Percentiles rank a stretch among this genome's conserved stretches.
Conservation (phyloP, 306 rosid species). For the Sicyos edulis region DNA sequence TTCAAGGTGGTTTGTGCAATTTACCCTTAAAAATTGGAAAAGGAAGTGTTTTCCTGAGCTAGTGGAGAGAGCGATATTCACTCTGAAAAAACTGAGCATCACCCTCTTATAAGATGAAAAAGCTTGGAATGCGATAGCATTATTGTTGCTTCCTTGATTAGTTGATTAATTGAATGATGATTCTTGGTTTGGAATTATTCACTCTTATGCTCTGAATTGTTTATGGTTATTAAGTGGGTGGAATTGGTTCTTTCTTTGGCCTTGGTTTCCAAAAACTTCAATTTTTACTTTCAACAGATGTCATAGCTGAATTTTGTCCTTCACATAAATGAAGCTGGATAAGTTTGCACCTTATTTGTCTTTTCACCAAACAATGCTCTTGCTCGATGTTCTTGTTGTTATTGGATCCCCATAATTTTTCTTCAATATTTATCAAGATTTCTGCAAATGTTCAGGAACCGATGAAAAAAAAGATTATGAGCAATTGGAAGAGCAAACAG, state of each 20-base stretch:
- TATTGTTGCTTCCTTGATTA: background rate
- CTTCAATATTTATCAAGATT: constrained; percentile 17
- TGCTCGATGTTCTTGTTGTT: background rate
- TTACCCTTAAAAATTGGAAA: background rate
- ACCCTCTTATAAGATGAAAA: background rate
- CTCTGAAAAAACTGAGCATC: background rate
- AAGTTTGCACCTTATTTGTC: background rate
- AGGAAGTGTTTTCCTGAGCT: background rate
- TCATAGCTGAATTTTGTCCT: background rate
- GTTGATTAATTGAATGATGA: too few relatives aligned
- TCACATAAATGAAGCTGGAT: background rate
- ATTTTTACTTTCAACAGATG: background rate
- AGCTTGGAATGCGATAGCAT: constrained; percentile 9
- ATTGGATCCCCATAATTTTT: background rate
- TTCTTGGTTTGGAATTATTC: background rate
- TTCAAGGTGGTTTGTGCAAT: too few relatives aligned
- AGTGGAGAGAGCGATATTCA: constrained; percentile 6
- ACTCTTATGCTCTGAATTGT: background rate
- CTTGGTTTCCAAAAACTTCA: background rate
- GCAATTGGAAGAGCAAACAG: constrained; percentile 28
- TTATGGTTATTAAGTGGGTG: background rate
- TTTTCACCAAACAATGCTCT: constrained; percentile 10
- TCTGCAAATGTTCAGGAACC: constrained; percentile 27
- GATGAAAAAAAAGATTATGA: constrained; percentile 28
- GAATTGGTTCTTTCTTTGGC: background rate